Conservation (phyloP, 2,329 filamentous ascomycete species). For the Clarireedia monteithiana region DNA sequence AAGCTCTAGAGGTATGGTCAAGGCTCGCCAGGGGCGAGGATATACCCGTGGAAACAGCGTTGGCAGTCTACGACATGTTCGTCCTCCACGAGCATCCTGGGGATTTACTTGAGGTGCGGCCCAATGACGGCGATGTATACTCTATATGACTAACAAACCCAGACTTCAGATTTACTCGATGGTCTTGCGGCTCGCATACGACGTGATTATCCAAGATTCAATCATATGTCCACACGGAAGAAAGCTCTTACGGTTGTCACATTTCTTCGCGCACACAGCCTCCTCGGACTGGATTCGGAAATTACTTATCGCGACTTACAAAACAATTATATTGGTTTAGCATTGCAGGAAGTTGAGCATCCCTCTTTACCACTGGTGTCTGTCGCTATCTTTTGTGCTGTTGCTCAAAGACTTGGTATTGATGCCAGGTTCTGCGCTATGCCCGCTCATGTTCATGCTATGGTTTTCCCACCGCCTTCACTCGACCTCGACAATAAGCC, state of each 20-base stretch:
- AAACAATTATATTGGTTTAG: slow-evolving; percentile 83
- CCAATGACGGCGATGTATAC: background rate
- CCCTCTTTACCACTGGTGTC: slow-evolving; percentile 82
- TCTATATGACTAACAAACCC: slow-evolving; percentile 2
- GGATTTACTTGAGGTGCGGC: slow-evolving; percentile 60
- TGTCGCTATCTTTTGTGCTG: slow-evolving; percentile 74
- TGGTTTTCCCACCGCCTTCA: slow-evolving; percentile 56
- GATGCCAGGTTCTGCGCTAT: slow-evolving; percentile 73
- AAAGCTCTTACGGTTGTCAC: slow-evolving; percentile 61
- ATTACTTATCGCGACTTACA: slow-evolving; percentile 68
- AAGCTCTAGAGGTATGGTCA: slow-evolving; percentile 73
- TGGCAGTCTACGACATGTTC: slow-evolving; percentile 87
- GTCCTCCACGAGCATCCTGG: slow-evolving; percentile 63
- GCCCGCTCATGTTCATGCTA: slow-evolving; percentile 77
- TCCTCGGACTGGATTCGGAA: slow-evolving; percentile 61
- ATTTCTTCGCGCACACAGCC: slow-evolving; percentile 61
- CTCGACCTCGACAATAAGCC: slow-evolving; percentile 49
- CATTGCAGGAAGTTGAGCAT: slow-evolving; percentile 63
- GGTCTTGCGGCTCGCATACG: slow-evolving; percentile 50
- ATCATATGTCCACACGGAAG: slow-evolving; percentile 50
- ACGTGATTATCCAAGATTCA: slow-evolving; percentile 42
- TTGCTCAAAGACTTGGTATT: slow-evolving; percentile 68
- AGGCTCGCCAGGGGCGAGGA: slow-evolving; percentile 42
- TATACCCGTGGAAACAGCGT: slow-evolving; percentile 60
- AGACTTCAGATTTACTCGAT: slow-evolving; percentile 61